phyloP scores from a whole-genome alignment of 1,284 basidiomycete genomes.

The Boletus semigastroideus region DNA sequence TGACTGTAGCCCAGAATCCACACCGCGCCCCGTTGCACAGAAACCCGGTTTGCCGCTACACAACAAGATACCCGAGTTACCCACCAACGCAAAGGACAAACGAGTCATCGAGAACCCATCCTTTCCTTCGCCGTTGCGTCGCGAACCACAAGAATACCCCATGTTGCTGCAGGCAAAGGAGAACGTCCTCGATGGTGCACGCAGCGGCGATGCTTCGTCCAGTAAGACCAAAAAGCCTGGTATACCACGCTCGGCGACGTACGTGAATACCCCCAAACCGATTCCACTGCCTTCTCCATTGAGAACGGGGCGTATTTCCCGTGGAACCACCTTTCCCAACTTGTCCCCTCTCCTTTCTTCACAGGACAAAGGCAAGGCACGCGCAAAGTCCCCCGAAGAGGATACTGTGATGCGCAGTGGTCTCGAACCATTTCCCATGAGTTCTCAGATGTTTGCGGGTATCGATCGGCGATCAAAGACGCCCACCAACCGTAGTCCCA shows the following conservation, averaged over 20 bases:
- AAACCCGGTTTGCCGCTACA: constrained; percentile 4
- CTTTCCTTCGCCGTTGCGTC: constrained; percentile 6
- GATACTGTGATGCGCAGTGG: constrained; percentile 6
- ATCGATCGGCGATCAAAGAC: constrained; percentile 30
- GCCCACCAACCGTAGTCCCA: constrained; percentile 15
- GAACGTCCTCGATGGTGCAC: constrained; percentile 18
- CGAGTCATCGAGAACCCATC: constrained; percentile 7
- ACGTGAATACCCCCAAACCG: not conserved
- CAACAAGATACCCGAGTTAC: constrained; percentile 8
- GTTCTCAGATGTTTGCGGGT: constrained; percentile 41
- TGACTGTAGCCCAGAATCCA: constrained; percentile 18
- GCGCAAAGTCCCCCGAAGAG: constrained; percentile 7
- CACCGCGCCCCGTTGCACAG: constrained; percentile 12
- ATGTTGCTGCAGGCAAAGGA: constrained; percentile 26
- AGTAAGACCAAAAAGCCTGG: constrained; percentile 12
- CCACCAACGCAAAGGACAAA: not conserved
- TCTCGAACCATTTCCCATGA: constrained; percentile 53
- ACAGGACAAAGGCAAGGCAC: constrained; percentile 22
- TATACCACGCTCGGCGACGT: constrained; percentile 10
- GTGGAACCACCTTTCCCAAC: constrained; percentile 22
- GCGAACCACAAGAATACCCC: constrained; percentile 26
- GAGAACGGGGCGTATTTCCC: constrained; percentile 6
- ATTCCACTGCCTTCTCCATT: constrained; percentile 28
- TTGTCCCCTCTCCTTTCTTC: constrained; percentile 25
- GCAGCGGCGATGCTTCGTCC: constrained; percentile 15